Evolutionary conservation across 2,329 filamentous ascomycete species (phyloP).

Genomic region (Hysterium pulicare): DNA sequence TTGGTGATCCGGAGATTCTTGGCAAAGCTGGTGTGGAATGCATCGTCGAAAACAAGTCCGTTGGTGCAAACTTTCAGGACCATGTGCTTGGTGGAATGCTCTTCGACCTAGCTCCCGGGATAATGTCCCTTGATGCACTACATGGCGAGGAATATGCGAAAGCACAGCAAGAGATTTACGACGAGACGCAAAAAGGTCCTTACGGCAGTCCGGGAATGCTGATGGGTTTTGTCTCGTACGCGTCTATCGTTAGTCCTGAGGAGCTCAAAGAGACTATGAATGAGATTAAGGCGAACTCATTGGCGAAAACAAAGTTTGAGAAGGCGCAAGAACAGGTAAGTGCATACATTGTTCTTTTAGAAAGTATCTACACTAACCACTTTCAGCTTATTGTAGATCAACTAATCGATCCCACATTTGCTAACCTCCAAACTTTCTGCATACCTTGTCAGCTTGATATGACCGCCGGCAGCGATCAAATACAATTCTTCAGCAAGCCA

Average conservation of each 20-base stretch:
- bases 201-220: conserved; percentile 34
- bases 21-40: conserved; percentile 12
- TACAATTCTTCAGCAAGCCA: conserved; percentile 29
- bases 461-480: conserved; percentile 21
- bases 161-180: conserved; percentile 28
- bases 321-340: conserved; percentile 30
- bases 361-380: neutral
- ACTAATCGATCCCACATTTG: conserved; percentile 11
- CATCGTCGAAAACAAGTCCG: conserved; percentile 16
- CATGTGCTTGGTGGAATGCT: conserved; percentile 14
- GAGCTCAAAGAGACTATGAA: conserved; percentile 17
- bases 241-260: conserved; percentile 29
- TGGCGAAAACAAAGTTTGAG: conserved; percentile 33
- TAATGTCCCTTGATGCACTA: conserved; percentile 31
- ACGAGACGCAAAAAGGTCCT: conserved; percentile 29
- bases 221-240: conserved; percentile 19
- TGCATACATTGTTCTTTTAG: neutral
- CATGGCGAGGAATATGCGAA: conserved; percentile 34
- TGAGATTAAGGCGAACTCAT: conserved; percentile 29
- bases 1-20: conserved; percentile 14
- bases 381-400: conserved; percentile 26
- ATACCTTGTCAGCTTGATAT: conserved; percentile 30
- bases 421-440: conserved; percentile 18
- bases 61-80: conserved; percentile 28
- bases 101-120: conserved; percentile 22